Conservation (phyloP, 169 alveolate genomes). For the Plasmodium adleri region DNA sequence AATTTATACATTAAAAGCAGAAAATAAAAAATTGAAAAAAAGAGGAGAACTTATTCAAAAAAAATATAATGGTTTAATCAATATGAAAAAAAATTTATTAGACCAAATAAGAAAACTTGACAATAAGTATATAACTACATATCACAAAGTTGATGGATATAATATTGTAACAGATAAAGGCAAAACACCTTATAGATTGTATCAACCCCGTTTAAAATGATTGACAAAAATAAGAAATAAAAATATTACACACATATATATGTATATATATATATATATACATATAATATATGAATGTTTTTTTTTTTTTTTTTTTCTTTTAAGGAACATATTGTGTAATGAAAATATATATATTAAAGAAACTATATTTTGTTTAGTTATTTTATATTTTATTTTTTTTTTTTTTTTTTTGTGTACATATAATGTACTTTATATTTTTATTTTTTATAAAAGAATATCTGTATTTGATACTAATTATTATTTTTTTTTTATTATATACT, state of each 20-base stretch:
- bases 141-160: slow-evolving; percentile 54
- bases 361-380: no score
- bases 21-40: slow-evolving; percentile 48
- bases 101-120: slow-evolving; percentile 26
- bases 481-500: no score
- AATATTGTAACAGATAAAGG: slow-evolving; percentile 10
- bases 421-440: no score
- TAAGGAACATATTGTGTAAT: no score
- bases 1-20: slow-evolving; percentile 37
- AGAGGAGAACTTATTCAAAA: slow-evolving; percentile 26
- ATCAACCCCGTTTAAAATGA: slow-evolving; percentile 56
- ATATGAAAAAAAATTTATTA: slow-evolving; percentile 23
- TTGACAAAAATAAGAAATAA: background rate
- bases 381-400: no score
- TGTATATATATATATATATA: no score
- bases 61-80: slow-evolving; percentile 21
- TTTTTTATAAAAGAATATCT: no score
- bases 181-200: slow-evolving; percentile 23
- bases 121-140: slow-evolving; percentile 30
- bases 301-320: no score
- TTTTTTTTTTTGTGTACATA: no score
- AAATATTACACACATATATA: background rate
- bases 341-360: no score
- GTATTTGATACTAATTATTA: no score
- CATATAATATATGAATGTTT: no score